Evolutionary conservation across 1,284 basidiomycete species (phyloP), one percentile per base, ranked within the genome.

Genomic region (Ceratobasidium theobromae): DNA sequence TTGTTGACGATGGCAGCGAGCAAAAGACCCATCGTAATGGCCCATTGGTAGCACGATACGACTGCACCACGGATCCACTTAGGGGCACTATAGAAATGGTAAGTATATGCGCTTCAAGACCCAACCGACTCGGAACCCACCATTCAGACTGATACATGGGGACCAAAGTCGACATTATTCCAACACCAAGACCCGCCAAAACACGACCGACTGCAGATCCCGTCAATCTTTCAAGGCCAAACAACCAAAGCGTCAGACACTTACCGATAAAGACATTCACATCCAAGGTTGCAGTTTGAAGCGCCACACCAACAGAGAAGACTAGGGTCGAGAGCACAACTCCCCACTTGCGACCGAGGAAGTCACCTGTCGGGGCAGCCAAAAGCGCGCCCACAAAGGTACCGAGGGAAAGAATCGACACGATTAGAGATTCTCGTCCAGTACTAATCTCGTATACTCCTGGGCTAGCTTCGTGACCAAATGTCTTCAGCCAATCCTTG

Each of bases 151-250:
- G 78, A 73, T 78, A 81, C 72, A 79, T 75, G 45, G 75, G 75
- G 11, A 75, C 74, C 2, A 77, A 68, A 52, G 71, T 72, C 1
- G 75, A 76, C 3, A 76, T 72, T 53, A 76, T 72, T 55, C 92
- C 93, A 70, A 95, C 90, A 77, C 91, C 91, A 68, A 91, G 76
- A 77, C 92, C 92, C 49, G 91, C 91, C 71, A 93, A 80, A 68
- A 93, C 85, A 79, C 92, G 89, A 68, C 92, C 92, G 69, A 84
- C 82, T 71, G 86, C 16, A 8, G 8, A 16, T 8, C 16, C 35
- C 8, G 35, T 38, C 9, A 8, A 16, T 38, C 9, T 16, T 16
- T 8, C n/a, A n/a, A 16, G 16, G 8, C n/a, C n/a, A n/a, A n/a
- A n/a, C n/a, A n/a, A n/a, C n/a, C 9, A 8, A 8, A 8, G 9